Base-by-base conservation (phyloP, 495 filamentous ascomycete genomes). In the Neurospora tetraspora region DNA sequence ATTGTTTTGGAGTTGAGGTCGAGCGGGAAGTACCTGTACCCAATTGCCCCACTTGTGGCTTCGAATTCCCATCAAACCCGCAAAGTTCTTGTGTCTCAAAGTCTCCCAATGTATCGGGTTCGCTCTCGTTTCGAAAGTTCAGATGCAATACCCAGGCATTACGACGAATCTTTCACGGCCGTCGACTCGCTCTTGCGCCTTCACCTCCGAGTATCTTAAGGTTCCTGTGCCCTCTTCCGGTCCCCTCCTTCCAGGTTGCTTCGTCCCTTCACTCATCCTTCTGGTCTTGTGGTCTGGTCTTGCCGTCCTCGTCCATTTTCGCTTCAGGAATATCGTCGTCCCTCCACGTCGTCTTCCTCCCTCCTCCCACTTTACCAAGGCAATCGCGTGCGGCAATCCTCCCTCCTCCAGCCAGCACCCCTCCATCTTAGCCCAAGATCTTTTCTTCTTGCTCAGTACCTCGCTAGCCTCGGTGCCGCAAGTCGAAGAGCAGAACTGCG, bases 401-500 rank as follows among this genome's bases (percentile, higher is more conserved):
- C 53, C 53, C 14, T 65, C 53, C 53, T 65, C 53, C 53, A 65
- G 53, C 53, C 53, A 61, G 23, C 53, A 61, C 23, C 14, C 7
- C 20, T 59, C 11, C 45, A 53, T 59, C 47, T 27, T 45, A 20
- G 43, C 43, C 47, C 71, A 39, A 72, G 10, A 71, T 37, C 16
- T 27, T 34, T 70, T 73, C 75, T 78, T 69, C 65, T 37, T 31
- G 36, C 36, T 47, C 39, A 31, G 68, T 39, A 23, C 18, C n/a
- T 45, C 18, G 18, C 42, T 45, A 20, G 42, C 42, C 42, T 45
- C 42, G 70, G 12, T 70, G 68, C 68, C 74, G 72, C 72, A 59
- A 45, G 27, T 23, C 69, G 71, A 73, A 61, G n/a, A 42, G 2
- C 40, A 38, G 27, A 47, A 14, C 31, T 47, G 34, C 42, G 18